phyloP scores from a whole-genome alignment of 1,284 basidiomycete species.

The Leccinum pachyderme region DNA sequence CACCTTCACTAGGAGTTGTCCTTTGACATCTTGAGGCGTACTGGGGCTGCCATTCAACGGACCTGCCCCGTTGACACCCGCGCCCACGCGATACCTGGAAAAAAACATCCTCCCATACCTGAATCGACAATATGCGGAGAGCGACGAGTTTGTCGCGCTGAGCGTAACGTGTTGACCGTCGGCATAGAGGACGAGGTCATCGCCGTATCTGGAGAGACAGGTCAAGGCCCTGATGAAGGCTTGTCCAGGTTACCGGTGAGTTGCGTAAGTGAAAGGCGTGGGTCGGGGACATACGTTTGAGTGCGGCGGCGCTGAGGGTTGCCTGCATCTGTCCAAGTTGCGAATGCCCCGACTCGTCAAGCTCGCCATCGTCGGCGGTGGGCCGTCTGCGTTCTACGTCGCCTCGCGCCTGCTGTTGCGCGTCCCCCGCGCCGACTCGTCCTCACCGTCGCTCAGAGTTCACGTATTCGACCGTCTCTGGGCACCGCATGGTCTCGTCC shows the following conservation, averaged over 20 bases:
- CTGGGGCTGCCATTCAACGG: conserved; percentile 16
- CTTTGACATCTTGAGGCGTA: conserved; percentile 45
- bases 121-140: conserved; percentile 80
- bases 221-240: conserved; percentile 70
- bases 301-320: conserved; percentile 41
- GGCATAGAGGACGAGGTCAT: conserved; percentile 69
- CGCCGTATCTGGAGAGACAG: conserved; percentile 77
- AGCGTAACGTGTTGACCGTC: conserved; percentile 58
- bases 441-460: conserved; percentile 52
- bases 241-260: conserved; percentile 33
- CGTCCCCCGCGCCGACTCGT: conserved; percentile 43
- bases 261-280: conserved; percentile 3
- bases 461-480: conserved; percentile 94
- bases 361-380: conserved; percentile 84
- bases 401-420: conserved; percentile 78
- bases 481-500: conserved; percentile 91
- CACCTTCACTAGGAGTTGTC: conserved; percentile 70
- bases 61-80: conserved; percentile 19
- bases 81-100: conserved; percentile 53
- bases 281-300: conserved; percentile 43
- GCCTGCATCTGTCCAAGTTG: conserved; percentile 39
- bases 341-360: conserved; percentile 40
- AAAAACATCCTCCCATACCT: conserved; percentile 69
- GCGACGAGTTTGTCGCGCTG: conserved; percentile 71
- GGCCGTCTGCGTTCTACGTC: conserved; percentile 95